Evolutionary conservation across 495 filamentous ascomycete species (phyloP), one percentile per base, ranked within the genome.

Genomic region (Xylaria grammica): DNA sequence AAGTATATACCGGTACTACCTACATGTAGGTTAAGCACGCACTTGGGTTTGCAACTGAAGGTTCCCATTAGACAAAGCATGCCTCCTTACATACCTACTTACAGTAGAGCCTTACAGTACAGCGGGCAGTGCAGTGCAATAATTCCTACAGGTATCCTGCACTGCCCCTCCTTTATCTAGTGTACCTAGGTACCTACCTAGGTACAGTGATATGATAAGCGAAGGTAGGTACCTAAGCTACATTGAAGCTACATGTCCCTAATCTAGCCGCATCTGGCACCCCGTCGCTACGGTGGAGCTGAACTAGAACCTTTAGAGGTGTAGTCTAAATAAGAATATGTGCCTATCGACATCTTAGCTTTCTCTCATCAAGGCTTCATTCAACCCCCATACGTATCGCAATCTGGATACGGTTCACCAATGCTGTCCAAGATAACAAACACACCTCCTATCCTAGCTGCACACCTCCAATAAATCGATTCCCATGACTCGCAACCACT

Each of bases 311-410:
- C 22, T 55, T 36, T 36, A 11, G 32, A 36, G 13, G 13, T 34
- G 30, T n/a, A 20, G 3, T 51, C 8, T 26, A 7, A 30, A 55
- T 32, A 51, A 30, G 20, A n/a, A 17, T 42, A 42, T 15, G 34
- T 11, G 13, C 54, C 54, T 36, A 36, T 45, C 45, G 44, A 26
- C 15, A 4, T 19, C 17, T 11, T 15, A 22, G n/a, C 4, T 3
- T 30, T 36, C 54, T 45, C 38, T 57, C n/a, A 45, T 56, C 38
- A 42, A 59, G 36, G 56, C 42, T 59, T 59, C 56, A 10, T 26
- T 58, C 54, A 32, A n/a, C n/a, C 11, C 36, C 22, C 24, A 45
- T 20, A 26, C 11, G 1, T 26, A 48, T 42, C 15, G 3, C 40
- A 17, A 17, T 9, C 13, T n/a, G n/a, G n/a, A n/a, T 7, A 42